phyloP scores from a whole-genome alignment of 257 asterid species.

The Solanum megistacrolobum region DNA sequence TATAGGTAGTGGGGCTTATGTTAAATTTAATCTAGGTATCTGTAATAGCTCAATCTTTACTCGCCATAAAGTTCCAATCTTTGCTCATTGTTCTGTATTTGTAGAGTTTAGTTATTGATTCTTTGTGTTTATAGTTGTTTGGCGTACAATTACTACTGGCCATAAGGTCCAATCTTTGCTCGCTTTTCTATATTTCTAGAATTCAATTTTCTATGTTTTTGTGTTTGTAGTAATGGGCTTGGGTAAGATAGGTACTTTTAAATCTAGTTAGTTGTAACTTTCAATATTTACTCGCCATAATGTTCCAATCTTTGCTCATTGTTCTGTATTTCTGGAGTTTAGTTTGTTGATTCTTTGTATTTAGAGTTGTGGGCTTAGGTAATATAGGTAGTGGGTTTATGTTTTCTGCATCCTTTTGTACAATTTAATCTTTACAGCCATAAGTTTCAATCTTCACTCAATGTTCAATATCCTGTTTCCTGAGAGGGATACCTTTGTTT shows the following conservation, averaged over 20 bases:
- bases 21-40: neutral
- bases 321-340: neutral
- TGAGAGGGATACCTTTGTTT: too few species aligned
- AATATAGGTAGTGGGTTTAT: neutral
- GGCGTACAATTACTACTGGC: neutral
- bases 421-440: neutral
- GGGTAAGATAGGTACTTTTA: neutral
- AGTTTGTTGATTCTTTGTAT: neutral
- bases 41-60: neutral
- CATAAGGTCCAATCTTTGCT: neutral
- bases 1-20: neutral
- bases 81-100: neutral
- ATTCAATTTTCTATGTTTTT: neutral
- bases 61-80: neutral
- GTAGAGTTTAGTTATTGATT: neutral
- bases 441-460: neutral
- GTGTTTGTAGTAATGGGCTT: neutral
- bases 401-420: neutral
- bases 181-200: neutral
- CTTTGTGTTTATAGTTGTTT: neutral
- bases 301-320: neutral
- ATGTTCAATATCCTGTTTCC: neutral
- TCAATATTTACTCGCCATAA: neutral
- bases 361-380: neutral
- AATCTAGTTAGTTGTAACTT: neutral